Base-by-base conservation (phyloP, 352 stramenopile genomes). In the Globisporangium irregulare region DNA sequence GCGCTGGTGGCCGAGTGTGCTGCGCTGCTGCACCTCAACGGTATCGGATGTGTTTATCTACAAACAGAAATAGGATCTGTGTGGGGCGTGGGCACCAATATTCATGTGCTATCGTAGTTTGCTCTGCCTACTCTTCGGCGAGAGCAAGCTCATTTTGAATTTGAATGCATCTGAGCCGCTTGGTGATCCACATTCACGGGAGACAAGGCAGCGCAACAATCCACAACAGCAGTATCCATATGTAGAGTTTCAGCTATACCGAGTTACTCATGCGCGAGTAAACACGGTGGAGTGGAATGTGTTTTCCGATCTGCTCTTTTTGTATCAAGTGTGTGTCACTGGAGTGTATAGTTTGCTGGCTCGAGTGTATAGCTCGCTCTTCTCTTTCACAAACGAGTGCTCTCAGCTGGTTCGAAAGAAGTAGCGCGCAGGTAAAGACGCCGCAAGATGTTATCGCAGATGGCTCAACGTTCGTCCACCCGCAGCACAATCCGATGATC, bases 321-420 rank as follows among this genome's bases (percentile, higher is more conserved):
- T 22, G 38, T 46, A 51, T 51, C 43, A 6, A 51, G 43, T 10
- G 6, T 9, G 43, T 22, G 41, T 15, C 15, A 9, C 15, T 15
- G 6, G 15, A 20, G 43, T 18, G 43, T 51, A 51, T 51, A 51
- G 18, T 20, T 51, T 20, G 43, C 43, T 51, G 18, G 18, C 43
- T 0, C 15, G 3, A 20, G 43, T 20, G 43, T 51, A 51, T 51
- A 51, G 18, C 43, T n/a, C 18, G 43, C 43, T 50, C 41, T 50
- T 18, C 15, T 50, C 15, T 46, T 18, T 25, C 38, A 58, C 24
- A 34, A 59, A 8, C 54, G 14, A 55, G 48, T 15, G 55, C 27
- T 18, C 27, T 43, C 59, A 58, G 59, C 38, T 58, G 59, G 59
- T 46, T 57, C 25, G 43, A 46, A 48, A 58, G 59, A 65, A 65